phyloP scores from a whole-genome alignment of 192 early-diverging fungal species.

The Coemansia sp. region DNA sequence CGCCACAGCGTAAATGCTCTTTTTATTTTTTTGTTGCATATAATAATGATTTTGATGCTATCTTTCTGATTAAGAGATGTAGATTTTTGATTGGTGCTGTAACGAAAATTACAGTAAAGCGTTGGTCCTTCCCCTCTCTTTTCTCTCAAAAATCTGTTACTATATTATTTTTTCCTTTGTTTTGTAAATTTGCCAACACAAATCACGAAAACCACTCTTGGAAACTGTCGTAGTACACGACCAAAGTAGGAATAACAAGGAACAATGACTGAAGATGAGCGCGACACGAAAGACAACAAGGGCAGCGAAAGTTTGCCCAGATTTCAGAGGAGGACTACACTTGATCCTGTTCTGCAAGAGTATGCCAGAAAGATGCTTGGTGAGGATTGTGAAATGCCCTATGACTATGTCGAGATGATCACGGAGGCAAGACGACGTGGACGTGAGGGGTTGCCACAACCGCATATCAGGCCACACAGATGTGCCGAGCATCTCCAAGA shows the following conservation, averaged over 20 bases:
- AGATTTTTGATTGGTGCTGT: no score
- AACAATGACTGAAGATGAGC: not conserved
- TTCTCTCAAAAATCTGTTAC: no score
- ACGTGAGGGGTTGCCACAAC: slow-evolving; percentile 46
- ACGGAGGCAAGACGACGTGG: slow-evolving; percentile 44
- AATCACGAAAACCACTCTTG: not conserved
- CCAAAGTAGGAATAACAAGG: not conserved
- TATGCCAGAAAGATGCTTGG: slow-evolving; percentile 46
- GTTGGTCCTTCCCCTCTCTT: no score
- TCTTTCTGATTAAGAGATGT: no score
- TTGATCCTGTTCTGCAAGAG: slow-evolving; percentile 37
- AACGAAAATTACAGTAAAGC: no score
- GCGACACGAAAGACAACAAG: not conserved
- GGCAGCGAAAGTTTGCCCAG: not conserved
- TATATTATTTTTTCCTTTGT: not conserved
- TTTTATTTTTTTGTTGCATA: no score
- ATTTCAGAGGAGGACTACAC: not conserved
- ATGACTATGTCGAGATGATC: slow-evolving; percentile 34
- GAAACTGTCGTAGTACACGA: not conserved
- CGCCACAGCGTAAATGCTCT: no score
- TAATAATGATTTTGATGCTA: no score
- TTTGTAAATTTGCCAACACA: not conserved
- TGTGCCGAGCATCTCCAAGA: slow-evolving; percentile 52
- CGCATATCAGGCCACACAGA: slow-evolving; percentile 44
- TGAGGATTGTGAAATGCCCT: slow-evolving; percentile 37